Base-by-base conservation (phyloP, 1,284 basidiomycete species). In the Caloboletus inedulis region DNA sequence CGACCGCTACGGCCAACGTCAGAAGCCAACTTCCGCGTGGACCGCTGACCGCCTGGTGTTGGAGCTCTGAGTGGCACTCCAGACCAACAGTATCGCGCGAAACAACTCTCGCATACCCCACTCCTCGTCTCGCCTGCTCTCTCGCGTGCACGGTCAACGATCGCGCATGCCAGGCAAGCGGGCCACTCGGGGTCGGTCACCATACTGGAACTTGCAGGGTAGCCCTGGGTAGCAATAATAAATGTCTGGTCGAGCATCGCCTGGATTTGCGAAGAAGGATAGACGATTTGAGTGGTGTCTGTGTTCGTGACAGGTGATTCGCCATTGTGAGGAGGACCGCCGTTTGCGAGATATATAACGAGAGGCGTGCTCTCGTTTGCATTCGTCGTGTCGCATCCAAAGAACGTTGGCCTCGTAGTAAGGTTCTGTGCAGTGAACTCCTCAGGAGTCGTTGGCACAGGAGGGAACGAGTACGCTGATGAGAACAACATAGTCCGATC, bases 151-250 rank as follows among this genome's bases (percentile, higher is more conserved):
- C 76, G 69, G 33, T 78, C 77, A 4, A 74, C 71, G 12, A 76
- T 59, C 0, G 74, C 76, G 43, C 76, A 78, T 21, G 75, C 73
- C 34, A 78, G 52, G 48, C 77, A 78, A 51, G 72, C 70, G 0
- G 73, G 68, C 74, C 75, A 79, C 35, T 74, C 62, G 2, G 63
- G 61, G 35, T 79, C 77, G 9, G 39, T 62, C 5, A 40, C 43
- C 21, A 44, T 35, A 9, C 47, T 58, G 1, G 54, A 13, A 9
- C 49, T 31, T 16, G 53, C 39, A 0, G 68, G 66, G 10, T 64
- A 65, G 7, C 75, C 77, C 56, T 77, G 75, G 25, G 73, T 77
- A 14, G 73, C 69, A 33, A 75, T 67, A 19, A 56, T 59, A 56
- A 70, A 74, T 14, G 65, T 65, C 62, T 80, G 74, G 49, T 69